These are phyloP conservation scores for Sporothrix phasma DNA, from an alignment of 2,329 filamentous ascomycete species.

Conservation along the genomic window DNA sequence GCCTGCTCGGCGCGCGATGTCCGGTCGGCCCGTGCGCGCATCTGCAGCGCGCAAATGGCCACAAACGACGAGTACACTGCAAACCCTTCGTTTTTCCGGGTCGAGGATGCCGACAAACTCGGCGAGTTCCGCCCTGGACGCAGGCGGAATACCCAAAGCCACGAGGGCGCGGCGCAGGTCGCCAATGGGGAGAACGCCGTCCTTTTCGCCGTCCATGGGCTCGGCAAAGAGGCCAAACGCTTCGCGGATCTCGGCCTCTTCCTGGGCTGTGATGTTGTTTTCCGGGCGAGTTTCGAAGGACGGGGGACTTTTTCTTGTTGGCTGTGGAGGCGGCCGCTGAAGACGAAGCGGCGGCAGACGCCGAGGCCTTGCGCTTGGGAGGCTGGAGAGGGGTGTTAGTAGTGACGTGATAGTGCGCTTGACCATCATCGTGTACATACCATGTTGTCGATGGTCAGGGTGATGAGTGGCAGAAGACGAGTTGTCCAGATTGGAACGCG, in stretches of 20 bases:
- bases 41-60: conserved; percentile 76
- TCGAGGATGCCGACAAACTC: conserved; percentile 76
- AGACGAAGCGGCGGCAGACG: conserved; percentile 22
- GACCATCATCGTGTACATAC: neutral
- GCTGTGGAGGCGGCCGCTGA: conserved; percentile 21
- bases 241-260: conserved; percentile 85
- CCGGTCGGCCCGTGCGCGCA: conserved; percentile 48
- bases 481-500: neutral
- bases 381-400: conserved; percentile 28
- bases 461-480: too few relatives aligned
- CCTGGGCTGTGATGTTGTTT: conserved; percentile 70
- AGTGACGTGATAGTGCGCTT: too few relatives aligned
- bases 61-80: conserved; percentile 75
- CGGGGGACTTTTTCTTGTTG: conserved; percentile 35
- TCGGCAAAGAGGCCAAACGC: conserved; percentile 76
- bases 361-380: conserved; percentile 41
- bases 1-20: conserved; percentile 40
- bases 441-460: neutral
- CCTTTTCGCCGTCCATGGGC: conserved; percentile 60
- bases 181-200: conserved; percentile 56
- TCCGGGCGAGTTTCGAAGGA: conserved; percentile 87
- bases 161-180: conserved; percentile 64
- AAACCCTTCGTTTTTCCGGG: conserved; percentile 67
- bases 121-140: conserved; percentile 53
- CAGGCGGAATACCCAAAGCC: conserved; percentile 68